Evolutionary conservation across 1,139 yeast species (phyloP).

Genomic region (Pichia sp.): DNA sequence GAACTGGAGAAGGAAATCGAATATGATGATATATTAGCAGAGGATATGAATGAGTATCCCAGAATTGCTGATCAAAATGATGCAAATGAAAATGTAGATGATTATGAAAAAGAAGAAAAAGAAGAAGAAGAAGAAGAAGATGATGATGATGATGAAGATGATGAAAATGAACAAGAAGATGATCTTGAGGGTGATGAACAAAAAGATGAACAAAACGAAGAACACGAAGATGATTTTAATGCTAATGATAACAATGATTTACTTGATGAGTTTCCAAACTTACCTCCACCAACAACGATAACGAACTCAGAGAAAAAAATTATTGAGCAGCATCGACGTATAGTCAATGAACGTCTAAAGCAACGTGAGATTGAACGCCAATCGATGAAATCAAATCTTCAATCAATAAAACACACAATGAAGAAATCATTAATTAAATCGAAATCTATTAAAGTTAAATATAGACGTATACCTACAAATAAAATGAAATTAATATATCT

Average conservation of each 20-base stretch:
- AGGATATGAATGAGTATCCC: not conserved
- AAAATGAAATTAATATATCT: conserved; percentile 27
- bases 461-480: conserved; percentile 25
- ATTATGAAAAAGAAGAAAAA: not conserved
- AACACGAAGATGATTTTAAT: not conserved
- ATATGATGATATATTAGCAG: no score
- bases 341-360: conserved; percentile 5
- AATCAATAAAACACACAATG: not conserved
- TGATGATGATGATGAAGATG: not conserved
- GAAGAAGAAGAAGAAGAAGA: conserved; percentile 1
- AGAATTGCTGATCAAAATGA: not conserved
- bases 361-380: not conserved
- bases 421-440: conserved; percentile 16
- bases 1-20: no score
- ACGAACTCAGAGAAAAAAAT: conserved; percentile 7
- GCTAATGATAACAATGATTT: no score
- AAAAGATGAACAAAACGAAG: not conserved
- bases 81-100: not conserved
- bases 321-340: conserved; percentile 8
- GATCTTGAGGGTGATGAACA: not conserved
- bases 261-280: not conserved
- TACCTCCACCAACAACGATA: conserved; percentile 1
- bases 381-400: conserved; percentile 17
- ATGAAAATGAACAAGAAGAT: not conserved
- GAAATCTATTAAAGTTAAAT: conserved; percentile 22